Conservation (phyloP, 345 rosid species). For the Camelina hispida region DNA sequence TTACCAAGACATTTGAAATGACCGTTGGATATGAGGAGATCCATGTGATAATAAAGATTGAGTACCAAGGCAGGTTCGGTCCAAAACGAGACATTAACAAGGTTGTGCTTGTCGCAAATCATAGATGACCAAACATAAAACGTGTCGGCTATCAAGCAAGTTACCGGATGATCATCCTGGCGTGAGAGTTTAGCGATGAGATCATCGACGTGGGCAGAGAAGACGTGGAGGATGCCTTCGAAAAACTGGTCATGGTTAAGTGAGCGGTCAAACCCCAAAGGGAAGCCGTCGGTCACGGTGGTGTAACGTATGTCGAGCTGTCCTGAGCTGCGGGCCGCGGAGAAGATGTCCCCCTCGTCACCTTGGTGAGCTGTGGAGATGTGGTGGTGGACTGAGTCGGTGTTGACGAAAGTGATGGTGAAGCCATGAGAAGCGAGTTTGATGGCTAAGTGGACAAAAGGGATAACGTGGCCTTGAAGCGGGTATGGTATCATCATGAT, state of each 20-base stretch:
- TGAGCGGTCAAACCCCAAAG: conserved; percentile 60
- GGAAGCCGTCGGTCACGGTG: conserved; percentile 63
- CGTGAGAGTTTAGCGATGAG: conserved; percentile 41
- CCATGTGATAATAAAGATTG: conserved; percentile 56
- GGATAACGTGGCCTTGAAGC: conserved; percentile 72
- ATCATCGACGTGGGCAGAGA: conserved; percentile 61
- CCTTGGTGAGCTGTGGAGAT: conserved; percentile 43
- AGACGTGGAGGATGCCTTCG: conserved; percentile 56
- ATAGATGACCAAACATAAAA: conserved; percentile 66
- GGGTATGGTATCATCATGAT: conserved; percentile 62
- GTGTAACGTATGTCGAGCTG: conserved; percentile 58
- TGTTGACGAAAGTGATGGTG: conserved; percentile 72
- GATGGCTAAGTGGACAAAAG: conserved; percentile 59
- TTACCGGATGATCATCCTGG: conserved; percentile 45
- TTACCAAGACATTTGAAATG: conserved; percentile 63
- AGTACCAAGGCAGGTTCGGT: conserved; percentile 71
- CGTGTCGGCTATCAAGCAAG: conserved; percentile 64
- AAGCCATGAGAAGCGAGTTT: conserved; percentile 75
- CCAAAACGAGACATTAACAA: conserved; percentile 68
- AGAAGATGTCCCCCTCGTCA: conserved; percentile 46
- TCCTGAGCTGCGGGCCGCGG: conserved; percentile 40
- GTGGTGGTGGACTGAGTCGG: conserved; percentile 63
- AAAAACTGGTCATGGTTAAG: conserved; percentile 68
- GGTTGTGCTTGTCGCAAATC: conserved; percentile 52
- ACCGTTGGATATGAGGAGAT: conserved; percentile 58